phyloP scores from a whole-genome alignment of 2,329 filamentous ascomycete genomes.

The Ampelomyces quisqualis region DNA sequence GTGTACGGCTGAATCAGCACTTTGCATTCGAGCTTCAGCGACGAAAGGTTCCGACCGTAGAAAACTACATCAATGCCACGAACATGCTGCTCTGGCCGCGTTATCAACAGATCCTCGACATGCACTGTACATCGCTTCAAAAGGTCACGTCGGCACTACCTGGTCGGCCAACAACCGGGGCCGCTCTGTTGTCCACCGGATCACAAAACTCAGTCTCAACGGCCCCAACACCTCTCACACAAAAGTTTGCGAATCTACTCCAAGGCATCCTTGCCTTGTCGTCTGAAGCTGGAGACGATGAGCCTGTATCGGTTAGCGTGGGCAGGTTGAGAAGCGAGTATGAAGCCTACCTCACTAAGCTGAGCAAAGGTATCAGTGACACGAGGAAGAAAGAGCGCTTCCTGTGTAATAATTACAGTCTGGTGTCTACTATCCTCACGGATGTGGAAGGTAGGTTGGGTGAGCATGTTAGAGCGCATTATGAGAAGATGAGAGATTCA shows the following conservation, averaged over 20 bases:
- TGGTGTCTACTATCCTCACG: slow-evolving; percentile 86
- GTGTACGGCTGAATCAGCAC: slow-evolving; percentile 89
- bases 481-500: slow-evolving; percentile 60
- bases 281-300: slow-evolving; percentile 89
- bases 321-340: slow-evolving; percentile 76
- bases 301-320: slow-evolving; percentile 83
- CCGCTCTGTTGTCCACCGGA: slow-evolving; percentile 41
- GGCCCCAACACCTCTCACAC: slow-evolving; percentile 87
- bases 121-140: slow-evolving; percentile 84
- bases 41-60: slow-evolving; percentile 82
- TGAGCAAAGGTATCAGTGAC: slow-evolving; percentile 75
- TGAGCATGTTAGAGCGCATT: slow-evolving; percentile 72
- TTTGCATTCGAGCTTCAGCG: slow-evolving; percentile 92
- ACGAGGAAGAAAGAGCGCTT: slow-evolving; percentile 81
- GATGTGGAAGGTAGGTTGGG: slow-evolving; percentile 71
- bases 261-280: slow-evolving; percentile 82
- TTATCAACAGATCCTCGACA: slow-evolving; percentile 90
- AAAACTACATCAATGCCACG: slow-evolving; percentile 90
- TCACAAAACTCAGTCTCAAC: slow-evolving; percentile 60
- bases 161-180: slow-evolving; percentile 35
- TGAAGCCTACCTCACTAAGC: slow-evolving; percentile 76
- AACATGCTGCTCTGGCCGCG: slow-evolving; percentile 97
- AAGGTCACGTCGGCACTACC: slow-evolving; percentile 52
- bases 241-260: slow-evolving; percentile 91
- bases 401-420: slow-evolving; percentile 91